Percentiles rank a stretch among this genome's conserved stretches.
Conservation (phyloP, 2,329 filamentous ascomycete genomes). For the Venturiaceae sp. region DNA sequence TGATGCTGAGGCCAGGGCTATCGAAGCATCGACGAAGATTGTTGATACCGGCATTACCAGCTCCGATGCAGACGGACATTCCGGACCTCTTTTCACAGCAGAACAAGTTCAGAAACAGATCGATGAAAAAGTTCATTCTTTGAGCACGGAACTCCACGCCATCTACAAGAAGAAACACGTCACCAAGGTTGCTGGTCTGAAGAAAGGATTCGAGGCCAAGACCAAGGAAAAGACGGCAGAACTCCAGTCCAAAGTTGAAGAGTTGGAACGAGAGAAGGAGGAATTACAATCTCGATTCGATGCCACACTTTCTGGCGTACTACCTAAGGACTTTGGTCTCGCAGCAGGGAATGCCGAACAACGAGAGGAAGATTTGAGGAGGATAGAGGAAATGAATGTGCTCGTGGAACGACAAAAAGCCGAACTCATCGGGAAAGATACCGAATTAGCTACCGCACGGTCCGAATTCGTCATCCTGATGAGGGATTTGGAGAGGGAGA, state of each 20-base stretch:
- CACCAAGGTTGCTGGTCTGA: slow-evolving; percentile 86
- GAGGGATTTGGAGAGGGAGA: slow-evolving; percentile 59
- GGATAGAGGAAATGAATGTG: slow-evolving; percentile 53
- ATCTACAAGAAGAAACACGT: slow-evolving; percentile 98
- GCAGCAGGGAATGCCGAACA: slow-evolving; percentile 6
- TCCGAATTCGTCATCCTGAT: slow-evolving; percentile 59
- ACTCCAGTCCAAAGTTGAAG: slow-evolving; percentile 61
- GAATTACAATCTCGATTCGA: slow-evolving; percentile 58
- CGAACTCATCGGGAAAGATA: slow-evolving; percentile 63
- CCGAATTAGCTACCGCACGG: slow-evolving; percentile 61
- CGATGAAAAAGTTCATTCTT: slow-evolving; percentile 75
- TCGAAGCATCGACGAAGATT: slow-evolving; percentile 48
- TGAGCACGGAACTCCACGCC: slow-evolving; percentile 71
- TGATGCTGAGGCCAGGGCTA: slow-evolving; percentile 46
- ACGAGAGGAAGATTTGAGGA: slow-evolving; percentile 32
- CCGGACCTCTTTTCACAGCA: slow-evolving; percentile 31
- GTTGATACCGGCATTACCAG: not conserved
- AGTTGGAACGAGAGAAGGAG: slow-evolving; percentile 65
- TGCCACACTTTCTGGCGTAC: slow-evolving; percentile 51
- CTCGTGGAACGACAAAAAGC: slow-evolving; percentile 63
- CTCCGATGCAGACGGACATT: not conserved
- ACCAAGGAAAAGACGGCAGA: slow-evolving; percentile 84
- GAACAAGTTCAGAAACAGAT: slow-evolving; percentile 54
- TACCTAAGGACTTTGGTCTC: slow-evolving; percentile 14
- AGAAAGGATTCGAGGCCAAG: slow-evolving; percentile 68